Evolutionary conservation across 306 rosid species (phyloP).

Genomic region (Luffa aegyptiaca): DNA sequence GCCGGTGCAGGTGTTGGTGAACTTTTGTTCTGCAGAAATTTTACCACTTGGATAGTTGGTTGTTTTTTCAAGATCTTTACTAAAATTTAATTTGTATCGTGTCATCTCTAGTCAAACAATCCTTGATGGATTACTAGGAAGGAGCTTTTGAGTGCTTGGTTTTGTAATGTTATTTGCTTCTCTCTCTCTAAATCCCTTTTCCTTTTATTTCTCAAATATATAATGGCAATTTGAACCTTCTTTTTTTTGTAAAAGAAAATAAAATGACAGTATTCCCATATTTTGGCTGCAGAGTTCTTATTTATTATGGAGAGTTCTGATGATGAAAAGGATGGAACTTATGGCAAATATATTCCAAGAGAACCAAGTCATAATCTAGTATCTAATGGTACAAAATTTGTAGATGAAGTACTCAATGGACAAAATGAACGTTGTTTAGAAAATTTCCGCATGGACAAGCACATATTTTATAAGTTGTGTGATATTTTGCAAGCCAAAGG

Average conservation of each 20-base stretch:
- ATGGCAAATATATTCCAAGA: constrained; percentile 31
- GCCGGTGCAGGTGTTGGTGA: background rate
- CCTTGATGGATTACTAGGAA: background rate
- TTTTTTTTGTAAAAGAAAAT: background rate
- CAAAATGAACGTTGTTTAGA: constrained; percentile 56
- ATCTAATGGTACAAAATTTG: constrained; percentile 56
- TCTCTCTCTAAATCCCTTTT: background rate
- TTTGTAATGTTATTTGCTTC: background rate
- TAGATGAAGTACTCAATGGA: constrained; percentile 77
- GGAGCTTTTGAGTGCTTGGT: background rate
- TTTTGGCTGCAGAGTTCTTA: constrained; percentile 16
- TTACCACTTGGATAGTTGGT: background rate
- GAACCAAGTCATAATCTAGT: constrained; percentile 38
- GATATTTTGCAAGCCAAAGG: constrained; percentile 79
- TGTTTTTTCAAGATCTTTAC: background rate
- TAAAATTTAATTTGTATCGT: background rate
- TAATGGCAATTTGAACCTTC: background rate
- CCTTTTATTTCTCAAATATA: background rate
- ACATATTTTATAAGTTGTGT: constrained; percentile 66
- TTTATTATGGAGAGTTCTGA: constrained; percentile 66
- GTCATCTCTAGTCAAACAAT: background rate
- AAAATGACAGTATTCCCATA: background rate
- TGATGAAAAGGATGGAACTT: constrained; percentile 51
- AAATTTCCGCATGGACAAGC: constrained; percentile 82
- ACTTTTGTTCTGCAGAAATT: background rate